Evolutionary conservation across 768 basidiomycete species (phyloP).

Genomic region (Suillus fuscotomentosus): DNA sequence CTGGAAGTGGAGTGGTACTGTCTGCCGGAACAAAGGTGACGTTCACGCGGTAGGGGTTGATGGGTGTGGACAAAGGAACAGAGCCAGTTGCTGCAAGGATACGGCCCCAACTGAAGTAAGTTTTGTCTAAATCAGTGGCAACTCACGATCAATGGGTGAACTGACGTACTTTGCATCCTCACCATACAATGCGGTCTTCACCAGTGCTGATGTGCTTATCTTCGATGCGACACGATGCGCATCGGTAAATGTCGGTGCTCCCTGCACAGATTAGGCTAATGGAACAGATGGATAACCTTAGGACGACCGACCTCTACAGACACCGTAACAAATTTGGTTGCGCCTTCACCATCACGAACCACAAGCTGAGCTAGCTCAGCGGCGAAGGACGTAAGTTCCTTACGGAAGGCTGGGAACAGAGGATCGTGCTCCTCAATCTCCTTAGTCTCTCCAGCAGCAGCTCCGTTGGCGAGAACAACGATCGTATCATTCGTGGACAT

Average conservation of each 20-base stretch:
- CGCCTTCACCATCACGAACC: conserved; percentile 97
- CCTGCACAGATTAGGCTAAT: conserved; percentile 39
- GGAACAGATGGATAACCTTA: neutral
- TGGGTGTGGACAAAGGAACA: conserved; percentile 50
- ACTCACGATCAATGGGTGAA: neutral
- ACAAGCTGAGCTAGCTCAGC: conserved; percentile 91
- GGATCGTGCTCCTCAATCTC: conserved; percentile 73
- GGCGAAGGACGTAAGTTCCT: conserved; percentile 83
- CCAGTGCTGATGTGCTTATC: conserved; percentile 90
- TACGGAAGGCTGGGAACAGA: conserved; percentile 70
- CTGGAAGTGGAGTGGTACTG: conserved; percentile 52
- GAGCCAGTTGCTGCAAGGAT: conserved; percentile 92
- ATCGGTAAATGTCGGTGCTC: conserved; percentile 77
- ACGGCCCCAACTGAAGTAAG: conserved; percentile 82
- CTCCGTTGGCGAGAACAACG: conserved; percentile 87
- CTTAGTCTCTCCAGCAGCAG: conserved; percentile 49
- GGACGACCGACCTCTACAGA: conserved; percentile 69
- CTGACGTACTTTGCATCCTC: conserved; percentile 85
- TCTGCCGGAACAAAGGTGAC: conserved; percentile 86
- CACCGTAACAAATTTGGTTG: conserved; percentile 96
- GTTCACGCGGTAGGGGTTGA: conserved; percentile 77
- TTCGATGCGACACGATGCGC: conserved; percentile 90
- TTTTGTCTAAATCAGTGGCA: neutral
- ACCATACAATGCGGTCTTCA: conserved; percentile 95
- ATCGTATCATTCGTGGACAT: conserved; percentile 99